phyloP scores from a whole-genome alignment of 306 rosid genomes.

The Elaeagnus macrophylla region DNA sequence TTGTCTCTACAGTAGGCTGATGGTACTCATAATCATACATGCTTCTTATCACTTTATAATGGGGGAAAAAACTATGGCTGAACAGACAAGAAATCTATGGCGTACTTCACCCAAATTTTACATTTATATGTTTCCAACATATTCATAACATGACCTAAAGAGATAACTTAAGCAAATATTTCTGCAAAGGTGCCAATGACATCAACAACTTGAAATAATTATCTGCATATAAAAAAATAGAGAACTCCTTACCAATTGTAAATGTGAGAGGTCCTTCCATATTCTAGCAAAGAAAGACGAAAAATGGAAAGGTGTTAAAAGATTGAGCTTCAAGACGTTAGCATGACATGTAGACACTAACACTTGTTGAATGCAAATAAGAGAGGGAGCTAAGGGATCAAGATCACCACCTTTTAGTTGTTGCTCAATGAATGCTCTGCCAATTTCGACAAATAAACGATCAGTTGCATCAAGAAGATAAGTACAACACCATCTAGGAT shows the following conservation, averaged over 20 bases:
- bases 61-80: no score
- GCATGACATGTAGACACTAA: constrained; percentile 10
- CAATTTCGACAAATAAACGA: constrained; percentile 74
- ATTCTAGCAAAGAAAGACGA: constrained; percentile 42
- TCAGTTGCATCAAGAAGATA: constrained; percentile 93
- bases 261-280: constrained; percentile 74
- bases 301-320: constrained; percentile 29
- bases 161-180: background rate
- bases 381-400: constrained; percentile 14
- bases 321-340: background rate
- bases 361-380: background rate
- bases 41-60: no score
- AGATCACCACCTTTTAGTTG: constrained; percentile 58
- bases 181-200: background rate
- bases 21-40: no score
- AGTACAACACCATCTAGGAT: constrained; percentile 79
- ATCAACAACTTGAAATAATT: background rate
- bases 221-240: background rate
- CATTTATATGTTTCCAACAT: no score
- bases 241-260: constrained; percentile 69
- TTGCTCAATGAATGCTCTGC: constrained; percentile 67
- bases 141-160: background rate
- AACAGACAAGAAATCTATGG: no score
- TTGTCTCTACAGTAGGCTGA: no score
- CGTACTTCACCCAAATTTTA: no score